These are phyloP conservation scores for Pseudocercospora fijiensis DNA, from an alignment of 2,329 filamentous ascomycete species.

Conservation along the genomic window DNA sequence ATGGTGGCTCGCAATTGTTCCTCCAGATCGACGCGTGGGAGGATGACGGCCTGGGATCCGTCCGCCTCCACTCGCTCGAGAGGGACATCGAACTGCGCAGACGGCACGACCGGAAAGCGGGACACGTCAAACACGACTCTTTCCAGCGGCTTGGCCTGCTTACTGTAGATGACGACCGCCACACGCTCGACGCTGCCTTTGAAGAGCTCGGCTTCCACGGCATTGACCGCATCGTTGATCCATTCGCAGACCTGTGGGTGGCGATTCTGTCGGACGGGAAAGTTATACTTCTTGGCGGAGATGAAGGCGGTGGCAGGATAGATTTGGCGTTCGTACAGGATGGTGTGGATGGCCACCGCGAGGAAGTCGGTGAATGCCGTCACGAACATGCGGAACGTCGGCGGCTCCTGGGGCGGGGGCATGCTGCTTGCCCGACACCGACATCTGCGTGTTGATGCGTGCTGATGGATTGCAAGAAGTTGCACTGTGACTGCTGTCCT, in stretches of 20 bases:
- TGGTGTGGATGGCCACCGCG: slow-evolving; percentile 77
- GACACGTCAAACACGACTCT: slow-evolving; percentile 62
- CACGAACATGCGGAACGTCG: slow-evolving; percentile 59
- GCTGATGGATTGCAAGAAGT: neutral
- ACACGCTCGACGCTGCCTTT: slow-evolving; percentile 56
- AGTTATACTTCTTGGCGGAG: slow-evolving; percentile 76
- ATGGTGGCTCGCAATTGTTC: slow-evolving; percentile 71
- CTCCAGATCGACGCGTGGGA: slow-evolving; percentile 57
- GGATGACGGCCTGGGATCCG: slow-evolving; percentile 29
- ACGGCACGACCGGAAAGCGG: slow-evolving; percentile 53
- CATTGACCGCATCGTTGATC: slow-evolving; percentile 76
- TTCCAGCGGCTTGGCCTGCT: slow-evolving; percentile 56
- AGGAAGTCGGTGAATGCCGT: slow-evolving; percentile 75
- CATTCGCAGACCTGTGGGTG: slow-evolving; percentile 84
- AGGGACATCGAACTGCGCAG: slow-evolving; percentile 51
- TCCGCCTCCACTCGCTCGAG: slow-evolving; percentile 44
- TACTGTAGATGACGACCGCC: slow-evolving; percentile 57
- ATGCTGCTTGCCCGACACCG: no score
- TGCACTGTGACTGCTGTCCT: no score
- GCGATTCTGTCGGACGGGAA: slow-evolving; percentile 78
- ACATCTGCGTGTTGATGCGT: neutral
- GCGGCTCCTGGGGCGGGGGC: slow-evolving; percentile 26
- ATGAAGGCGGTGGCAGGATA: slow-evolving; percentile 79
- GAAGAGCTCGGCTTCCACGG: slow-evolving; percentile 68
- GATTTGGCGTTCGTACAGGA: slow-evolving; percentile 77